Evolutionary conservation across 2,329 filamentous ascomycete species (phyloP).

Genomic region (Rutstroemia sp.): DNA sequence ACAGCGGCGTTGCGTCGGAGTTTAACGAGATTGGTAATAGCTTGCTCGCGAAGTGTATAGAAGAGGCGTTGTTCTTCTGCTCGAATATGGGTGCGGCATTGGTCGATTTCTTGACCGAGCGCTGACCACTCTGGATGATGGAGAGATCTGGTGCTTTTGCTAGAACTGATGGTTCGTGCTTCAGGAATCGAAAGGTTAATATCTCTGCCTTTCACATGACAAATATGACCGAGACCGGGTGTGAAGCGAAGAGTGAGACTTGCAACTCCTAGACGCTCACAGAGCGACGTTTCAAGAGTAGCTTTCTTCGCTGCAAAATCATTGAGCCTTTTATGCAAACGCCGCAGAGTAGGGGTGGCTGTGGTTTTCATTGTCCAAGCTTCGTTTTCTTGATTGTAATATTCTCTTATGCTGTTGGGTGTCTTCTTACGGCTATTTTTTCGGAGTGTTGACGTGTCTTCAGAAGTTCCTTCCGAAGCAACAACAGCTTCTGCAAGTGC

Average conservation of each 20-base stretch:
- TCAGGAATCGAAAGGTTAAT: conserved; percentile 30
- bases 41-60: conserved; percentile 61
- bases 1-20: conserved; percentile 85
- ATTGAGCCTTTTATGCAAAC: conserved; percentile 62
- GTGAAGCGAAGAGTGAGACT: conserved; percentile 79
- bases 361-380: conserved; percentile 58
- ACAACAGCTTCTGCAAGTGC: conserved; percentile 67
- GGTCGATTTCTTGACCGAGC: conserved; percentile 73
- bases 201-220: conserved; percentile 82
- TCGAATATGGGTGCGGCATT: conserved; percentile 68
- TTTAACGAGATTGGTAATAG: conserved; percentile 75
- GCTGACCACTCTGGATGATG: conserved; percentile 77
- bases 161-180: conserved; percentile 60
- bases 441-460: conserved; percentile 43
- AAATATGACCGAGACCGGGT: conserved; percentile 80
- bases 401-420: conserved; percentile 43
- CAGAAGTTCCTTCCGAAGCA: conserved; percentile 53
- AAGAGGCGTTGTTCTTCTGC: conserved; percentile 81
- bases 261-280: conserved; percentile 50
- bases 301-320: conserved; percentile 52
- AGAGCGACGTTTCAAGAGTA: conserved; percentile 52
- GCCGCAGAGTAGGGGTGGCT: conserved; percentile 59
- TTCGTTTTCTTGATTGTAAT: conserved; percentile 53
- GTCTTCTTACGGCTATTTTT: conserved; percentile 35
- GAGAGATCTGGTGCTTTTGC: conserved; percentile 78